Conservation (phyloP, 2,329 filamentous ascomycete genomes). For the Iodosphaeria phyllophila region DNA sequence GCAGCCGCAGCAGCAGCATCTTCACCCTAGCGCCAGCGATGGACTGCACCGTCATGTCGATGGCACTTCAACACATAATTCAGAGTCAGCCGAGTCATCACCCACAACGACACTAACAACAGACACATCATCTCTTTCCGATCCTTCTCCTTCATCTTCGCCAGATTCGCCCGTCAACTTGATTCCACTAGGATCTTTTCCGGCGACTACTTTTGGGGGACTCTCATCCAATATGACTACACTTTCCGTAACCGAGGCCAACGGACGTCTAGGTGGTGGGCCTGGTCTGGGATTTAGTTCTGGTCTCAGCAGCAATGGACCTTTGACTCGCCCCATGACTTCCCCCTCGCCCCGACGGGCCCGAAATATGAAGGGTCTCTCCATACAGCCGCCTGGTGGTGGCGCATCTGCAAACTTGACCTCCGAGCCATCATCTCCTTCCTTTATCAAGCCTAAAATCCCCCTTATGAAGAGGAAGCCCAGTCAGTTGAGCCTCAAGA, state of each 20-base stretch:
- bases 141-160: constrained; percentile 79
- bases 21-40: constrained; percentile 23
- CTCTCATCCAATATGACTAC: constrained; percentile 24
- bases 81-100: constrained; percentile 81
- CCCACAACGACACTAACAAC: constrained; percentile 87
- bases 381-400: constrained; percentile 46
- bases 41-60: constrained; percentile 51
- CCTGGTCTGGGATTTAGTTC: no score
- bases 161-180: constrained; percentile 74
- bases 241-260: constrained; percentile 27
- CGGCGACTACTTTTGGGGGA: constrained; percentile 36
- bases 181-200: constrained; percentile 50
- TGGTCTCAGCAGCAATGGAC: constrained; percentile 14
- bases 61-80: constrained; percentile 60
- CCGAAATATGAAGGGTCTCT: constrained; percentile 73
- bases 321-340: constrained; percentile 42
- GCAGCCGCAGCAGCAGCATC: constrained; percentile 18
- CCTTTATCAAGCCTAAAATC: constrained; percentile 65
- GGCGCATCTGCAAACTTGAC: constrained; percentile 27
- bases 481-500: constrained; percentile 62
- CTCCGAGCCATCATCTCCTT: constrained; percentile 52
- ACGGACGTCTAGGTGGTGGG: no score
- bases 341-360: constrained; percentile 51
- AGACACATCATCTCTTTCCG: constrained; percentile 76
- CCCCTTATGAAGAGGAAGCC: constrained; percentile 56